Conservation (phyloP, 345 rosid genomes). For the Microthlaspi erraticum region DNA sequence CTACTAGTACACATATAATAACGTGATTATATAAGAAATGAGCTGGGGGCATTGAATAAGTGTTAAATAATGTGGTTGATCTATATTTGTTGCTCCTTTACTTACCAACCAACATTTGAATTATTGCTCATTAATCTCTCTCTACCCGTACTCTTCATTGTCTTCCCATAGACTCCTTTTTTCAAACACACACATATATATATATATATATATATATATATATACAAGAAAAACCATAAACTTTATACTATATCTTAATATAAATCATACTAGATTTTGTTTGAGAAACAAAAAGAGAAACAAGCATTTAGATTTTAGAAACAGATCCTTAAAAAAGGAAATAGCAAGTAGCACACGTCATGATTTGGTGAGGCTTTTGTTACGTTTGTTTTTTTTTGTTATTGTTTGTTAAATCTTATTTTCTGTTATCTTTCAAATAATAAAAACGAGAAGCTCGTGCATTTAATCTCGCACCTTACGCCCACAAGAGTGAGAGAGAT, state of each 20-base stretch:
- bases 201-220: background rate
- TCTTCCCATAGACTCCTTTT: background rate
- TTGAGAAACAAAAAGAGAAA: slow-evolving; percentile 14
- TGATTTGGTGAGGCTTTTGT: slow-evolving; percentile 14
- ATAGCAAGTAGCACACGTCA: slow-evolving; percentile 27
- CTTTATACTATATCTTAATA: background rate
- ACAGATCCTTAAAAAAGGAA: slow-evolving; percentile 26
- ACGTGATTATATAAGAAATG: background rate
- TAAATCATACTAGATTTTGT: background rate
- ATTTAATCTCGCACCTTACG: slow-evolving; percentile 37
- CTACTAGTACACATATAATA: background rate
- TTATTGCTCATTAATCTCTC: slow-evolving; percentile 20
- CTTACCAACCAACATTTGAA: slow-evolving; percentile 37
- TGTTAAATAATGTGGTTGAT: slow-evolving; percentile 32
- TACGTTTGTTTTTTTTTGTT: slow-evolving; percentile 21
- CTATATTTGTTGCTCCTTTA: slow-evolving; percentile 36
- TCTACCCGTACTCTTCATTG: background rate
- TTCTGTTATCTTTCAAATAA: background rate
- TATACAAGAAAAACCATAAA: background rate
- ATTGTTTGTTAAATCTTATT: background rate
- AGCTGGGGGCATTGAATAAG: slow-evolving; percentile 34
- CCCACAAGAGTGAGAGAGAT: slow-evolving; percentile 18
- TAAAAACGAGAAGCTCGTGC: slow-evolving; percentile 13
- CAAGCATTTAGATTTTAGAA: background rate
- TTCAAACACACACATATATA: background rate